Evolutionary conservation across 1,284 basidiomycete species (phyloP).

Genomic region (Coniferiporia weirii): DNA sequence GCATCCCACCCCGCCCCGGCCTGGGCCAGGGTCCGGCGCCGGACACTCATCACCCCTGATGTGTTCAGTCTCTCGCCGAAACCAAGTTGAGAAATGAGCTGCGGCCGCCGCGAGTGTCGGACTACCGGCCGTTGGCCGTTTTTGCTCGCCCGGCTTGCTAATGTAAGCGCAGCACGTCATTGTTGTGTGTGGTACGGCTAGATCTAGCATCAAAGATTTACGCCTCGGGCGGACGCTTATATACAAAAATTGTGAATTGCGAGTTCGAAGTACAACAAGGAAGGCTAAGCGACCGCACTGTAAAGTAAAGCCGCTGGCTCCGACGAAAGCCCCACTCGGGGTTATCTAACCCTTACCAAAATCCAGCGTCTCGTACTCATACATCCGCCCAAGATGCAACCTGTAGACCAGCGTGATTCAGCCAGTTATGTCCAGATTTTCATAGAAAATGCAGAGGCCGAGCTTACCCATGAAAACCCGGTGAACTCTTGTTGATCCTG

Average conservation of each 20-base stretch:
- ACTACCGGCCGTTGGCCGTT: too few species aligned
- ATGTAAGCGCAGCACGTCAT: too few species aligned
- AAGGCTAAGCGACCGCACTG: not conserved
- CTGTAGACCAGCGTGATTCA: conserved; percentile 28
- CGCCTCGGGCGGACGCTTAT: too few species aligned
- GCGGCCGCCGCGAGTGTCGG: too few species aligned
- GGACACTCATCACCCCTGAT: too few species aligned
- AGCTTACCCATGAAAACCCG: conserved; percentile 84
- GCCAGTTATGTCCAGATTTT: not conserved
- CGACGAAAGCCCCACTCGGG: not conserved
- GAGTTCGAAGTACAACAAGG: conserved; percentile 4
- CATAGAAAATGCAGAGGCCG: conserved; percentile 19
- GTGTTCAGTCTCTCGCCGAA: too few species aligned
- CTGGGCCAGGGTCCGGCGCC: too few species aligned
- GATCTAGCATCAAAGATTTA: too few species aligned
- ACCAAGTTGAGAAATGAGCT: too few species aligned
- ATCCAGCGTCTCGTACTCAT: conserved; percentile 28
- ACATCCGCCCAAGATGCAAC: conserved; percentile 72
- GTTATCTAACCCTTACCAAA: not conserved
- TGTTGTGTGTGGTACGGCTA: too few species aligned
- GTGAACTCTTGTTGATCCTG: conserved; percentile 95
- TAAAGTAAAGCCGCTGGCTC: not conserved
- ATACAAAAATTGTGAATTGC: not conserved
- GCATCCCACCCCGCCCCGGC: too few species aligned
- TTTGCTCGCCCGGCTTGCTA: too few species aligned